A percentile compares a stretch with the other conserved stretches of the same genome.
Conservation (phyloP, 768 basidiomycete species). For the Dacryopinax spathularia region DNA sequence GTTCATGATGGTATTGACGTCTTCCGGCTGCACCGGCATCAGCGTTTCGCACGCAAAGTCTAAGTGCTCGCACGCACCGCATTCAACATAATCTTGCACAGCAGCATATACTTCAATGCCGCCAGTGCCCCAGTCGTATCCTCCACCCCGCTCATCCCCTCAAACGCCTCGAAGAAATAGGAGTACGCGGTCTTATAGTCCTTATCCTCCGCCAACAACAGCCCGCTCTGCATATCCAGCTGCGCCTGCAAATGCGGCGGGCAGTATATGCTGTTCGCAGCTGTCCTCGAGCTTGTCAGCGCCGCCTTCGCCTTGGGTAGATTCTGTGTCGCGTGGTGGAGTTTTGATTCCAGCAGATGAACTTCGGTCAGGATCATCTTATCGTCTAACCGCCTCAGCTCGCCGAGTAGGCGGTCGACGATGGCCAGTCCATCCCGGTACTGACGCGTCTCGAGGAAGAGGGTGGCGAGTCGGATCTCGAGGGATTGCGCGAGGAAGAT, state of each 20-base stretch:
- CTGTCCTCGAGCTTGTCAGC: conserved; percentile 78
- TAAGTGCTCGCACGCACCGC: conserved; percentile 41
- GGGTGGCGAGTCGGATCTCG: conserved; percentile 69
- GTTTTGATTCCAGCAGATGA: conserved; percentile 81
- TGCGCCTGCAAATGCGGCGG: conserved; percentile 48
- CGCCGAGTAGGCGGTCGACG: conserved; percentile 77
- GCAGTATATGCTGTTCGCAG: conserved; percentile 92
- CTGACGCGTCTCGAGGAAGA: conserved; percentile 57
- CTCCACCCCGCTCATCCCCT: conserved; percentile 67
- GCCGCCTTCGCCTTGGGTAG: conserved; percentile 86
- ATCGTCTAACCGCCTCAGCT: conserved; percentile 87
- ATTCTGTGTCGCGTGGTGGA: conserved; percentile 81
- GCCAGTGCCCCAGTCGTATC: conserved; percentile 55
- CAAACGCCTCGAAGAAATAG: conserved; percentile 95
- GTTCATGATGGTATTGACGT: conserved; percentile 71
- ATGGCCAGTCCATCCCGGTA: conserved; percentile 65
- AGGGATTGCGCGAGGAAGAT: conserved; percentile 92
- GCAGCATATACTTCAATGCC: conserved; percentile 92
- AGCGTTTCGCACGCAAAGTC: too few species aligned
- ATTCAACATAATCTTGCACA: conserved; percentile 97
- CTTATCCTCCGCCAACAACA: conserved; percentile 92
- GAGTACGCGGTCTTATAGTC: conserved; percentile 95
- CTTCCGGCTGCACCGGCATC: conserved; percentile 56
- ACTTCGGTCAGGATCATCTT: conserved; percentile 97
- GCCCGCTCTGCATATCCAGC: conserved; percentile 53